Percentiles rank a stretch among this genome's conserved stretches.
phyloP scores from a whole-genome alignment of 345 rosid species.

The Syzygium aqueum region DNA sequence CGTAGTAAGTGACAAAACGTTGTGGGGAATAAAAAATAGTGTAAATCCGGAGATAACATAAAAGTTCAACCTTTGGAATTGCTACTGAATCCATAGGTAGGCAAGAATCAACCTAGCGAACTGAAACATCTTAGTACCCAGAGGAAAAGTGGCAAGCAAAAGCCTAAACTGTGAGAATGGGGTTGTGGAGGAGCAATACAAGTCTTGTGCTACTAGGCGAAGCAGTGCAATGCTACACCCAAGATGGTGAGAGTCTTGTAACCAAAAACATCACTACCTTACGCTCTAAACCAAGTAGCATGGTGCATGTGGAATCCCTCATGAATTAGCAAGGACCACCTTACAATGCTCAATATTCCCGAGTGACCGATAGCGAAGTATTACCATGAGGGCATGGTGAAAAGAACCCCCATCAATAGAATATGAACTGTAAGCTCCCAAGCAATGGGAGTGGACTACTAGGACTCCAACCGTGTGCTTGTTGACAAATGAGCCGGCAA shows the following conservation, averaged over 20 bases:
- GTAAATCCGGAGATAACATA: not conserved
- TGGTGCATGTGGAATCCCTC: not conserved
- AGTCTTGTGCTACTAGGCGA: not conserved
- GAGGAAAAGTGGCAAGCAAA: not conserved
- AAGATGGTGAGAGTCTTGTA: not conserved
- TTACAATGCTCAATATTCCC: not conserved
- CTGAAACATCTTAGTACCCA: conserved; percentile 4
- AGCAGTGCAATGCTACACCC: not conserved
- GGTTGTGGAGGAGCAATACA: not conserved
- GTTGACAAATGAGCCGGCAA: not conserved
- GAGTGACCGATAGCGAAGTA: accelerated
- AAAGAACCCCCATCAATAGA: not conserved
- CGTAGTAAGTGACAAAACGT: not conserved
- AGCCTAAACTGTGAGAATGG: not conserved
- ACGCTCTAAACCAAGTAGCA: accelerated
- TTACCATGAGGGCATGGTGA: accelerated
- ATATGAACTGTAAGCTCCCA: not conserved
- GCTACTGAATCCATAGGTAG: not conserved
- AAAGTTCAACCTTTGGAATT: not conserved
- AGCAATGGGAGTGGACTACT: not conserved
- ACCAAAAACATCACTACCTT: not conserved
- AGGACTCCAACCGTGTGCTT: not conserved
- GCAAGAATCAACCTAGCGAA: not conserved
- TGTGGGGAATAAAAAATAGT: not conserved
- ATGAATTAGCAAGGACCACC: not conserved